phyloP scores from a whole-genome alignment of 345 rosid genomes.

The Eucalyptus cloeziana region DNA sequence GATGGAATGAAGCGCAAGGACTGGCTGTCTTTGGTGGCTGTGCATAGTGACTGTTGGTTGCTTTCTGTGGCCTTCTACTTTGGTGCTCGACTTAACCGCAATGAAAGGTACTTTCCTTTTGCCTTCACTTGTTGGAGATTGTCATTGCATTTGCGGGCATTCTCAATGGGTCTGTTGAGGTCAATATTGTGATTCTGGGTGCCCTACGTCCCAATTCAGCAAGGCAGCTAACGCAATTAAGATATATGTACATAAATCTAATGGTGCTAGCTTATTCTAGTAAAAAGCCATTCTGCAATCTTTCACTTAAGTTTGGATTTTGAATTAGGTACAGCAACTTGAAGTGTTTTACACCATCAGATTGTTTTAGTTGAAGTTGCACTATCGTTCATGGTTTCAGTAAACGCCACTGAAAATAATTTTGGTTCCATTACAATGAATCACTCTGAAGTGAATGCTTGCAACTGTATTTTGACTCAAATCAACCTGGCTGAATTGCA shows the following conservation, averaged over 20 bases:
- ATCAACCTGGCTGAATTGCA: background rate
- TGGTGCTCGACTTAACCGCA: constrained; percentile 89
- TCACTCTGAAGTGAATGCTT: background rate
- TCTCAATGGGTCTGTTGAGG: background rate
- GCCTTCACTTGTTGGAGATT: background rate
- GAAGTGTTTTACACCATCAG: background rate
- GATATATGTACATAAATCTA: background rate
- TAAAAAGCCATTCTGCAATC: background rate
- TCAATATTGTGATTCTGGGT: background rate
- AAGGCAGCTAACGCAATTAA: background rate
- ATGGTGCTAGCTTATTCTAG: background rate
- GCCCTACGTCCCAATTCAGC: background rate
- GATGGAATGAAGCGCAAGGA: constrained; percentile 97
- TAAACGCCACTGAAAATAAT: background rate
- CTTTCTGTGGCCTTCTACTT: constrained; percentile 93
- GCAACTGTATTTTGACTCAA: background rate
- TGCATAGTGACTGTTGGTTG: constrained; percentile 97
- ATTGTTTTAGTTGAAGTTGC: background rate
- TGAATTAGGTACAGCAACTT: background rate
- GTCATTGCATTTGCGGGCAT: background rate
- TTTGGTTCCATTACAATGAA: background rate
- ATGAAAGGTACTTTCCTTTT: constrained; percentile 49
- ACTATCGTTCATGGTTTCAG: background rate
- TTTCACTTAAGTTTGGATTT: background rate
- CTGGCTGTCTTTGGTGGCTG: constrained; percentile 90